A percentile compares a stretch with the other conserved stretches of the same genome.
Evolutionary conservation across 2,329 filamentous ascomycete species (phyloP).

Genomic region (Hymenoscyphus fructigenus): DNA sequence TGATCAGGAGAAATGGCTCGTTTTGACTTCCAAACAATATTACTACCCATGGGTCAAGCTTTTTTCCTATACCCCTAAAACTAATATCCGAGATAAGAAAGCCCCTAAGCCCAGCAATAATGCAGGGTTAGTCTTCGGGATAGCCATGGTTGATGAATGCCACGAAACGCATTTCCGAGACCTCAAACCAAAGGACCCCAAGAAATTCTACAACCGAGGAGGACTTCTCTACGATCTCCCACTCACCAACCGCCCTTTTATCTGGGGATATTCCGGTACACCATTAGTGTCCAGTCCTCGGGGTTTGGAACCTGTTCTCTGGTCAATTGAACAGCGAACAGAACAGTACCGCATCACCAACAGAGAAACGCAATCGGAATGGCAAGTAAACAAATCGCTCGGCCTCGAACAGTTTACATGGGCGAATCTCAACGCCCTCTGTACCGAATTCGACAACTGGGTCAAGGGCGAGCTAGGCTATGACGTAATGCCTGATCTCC

Average conservation of each 20-base stretch:
- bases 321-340: conserved; percentile 22
- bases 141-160: conserved; percentile 28
- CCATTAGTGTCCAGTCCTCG: conserved; percentile 20
- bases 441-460: conserved; percentile 17
- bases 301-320: conserved; percentile 21
- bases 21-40: conserved; percentile 19
- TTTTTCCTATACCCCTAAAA: conserved; percentile 11
- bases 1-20: conserved; percentile 21
- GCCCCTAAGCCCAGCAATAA: not conserved
- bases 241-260: conserved; percentile 14
- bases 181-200: not conserved
- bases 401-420: conserved; percentile 5
- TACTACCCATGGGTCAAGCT: conserved; percentile 15
- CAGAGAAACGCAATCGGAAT: not conserved
- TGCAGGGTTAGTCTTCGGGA: conserved; percentile 24
- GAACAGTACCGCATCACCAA: not conserved
- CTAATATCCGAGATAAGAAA: not conserved
- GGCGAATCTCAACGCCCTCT: conserved; percentile 16
- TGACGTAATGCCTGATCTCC: not conserved
- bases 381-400: not conserved
- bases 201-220: conserved; percentile 13
- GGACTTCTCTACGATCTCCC: conserved; percentile 19
- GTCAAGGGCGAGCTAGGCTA: conserved; percentile 6
- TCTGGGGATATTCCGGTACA: conserved; percentile 29
- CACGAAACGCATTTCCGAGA: conserved; percentile 19